A percentile compares a stretch with the other conserved stretches of the same genome.
Conservation (phyloP, 176 grass and related monocot genomes). For the Phragmites australis region DNA sequence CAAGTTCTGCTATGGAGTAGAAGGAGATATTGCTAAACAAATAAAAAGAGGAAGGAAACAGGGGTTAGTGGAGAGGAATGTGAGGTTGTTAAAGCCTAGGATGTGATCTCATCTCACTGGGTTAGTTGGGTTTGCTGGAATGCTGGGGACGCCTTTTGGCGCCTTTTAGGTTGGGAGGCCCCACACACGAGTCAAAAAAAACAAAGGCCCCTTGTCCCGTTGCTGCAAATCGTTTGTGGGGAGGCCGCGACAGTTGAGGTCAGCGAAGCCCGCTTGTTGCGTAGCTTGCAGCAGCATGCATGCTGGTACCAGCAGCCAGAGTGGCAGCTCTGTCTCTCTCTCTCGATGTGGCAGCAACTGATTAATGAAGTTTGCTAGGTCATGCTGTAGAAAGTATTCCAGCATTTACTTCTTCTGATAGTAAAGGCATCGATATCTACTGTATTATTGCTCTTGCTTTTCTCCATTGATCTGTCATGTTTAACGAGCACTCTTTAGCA, state of each 20-base stretch:
- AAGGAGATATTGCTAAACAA: constrained; percentile 44
- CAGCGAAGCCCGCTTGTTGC: constrained; percentile 4
- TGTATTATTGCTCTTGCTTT: no score
- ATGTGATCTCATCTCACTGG: neutral
- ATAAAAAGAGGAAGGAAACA: constrained; percentile 6
- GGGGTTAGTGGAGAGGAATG: constrained; percentile 46
- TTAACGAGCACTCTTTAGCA: no score
- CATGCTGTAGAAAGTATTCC: neutral
- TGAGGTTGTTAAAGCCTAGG: neutral
- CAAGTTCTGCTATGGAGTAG: neutral
- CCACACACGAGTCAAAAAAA: constrained; percentile 26
- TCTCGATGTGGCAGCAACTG: neutral
- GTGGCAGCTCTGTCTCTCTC: neutral
- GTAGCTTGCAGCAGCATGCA: neutral
- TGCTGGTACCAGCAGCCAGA: neutral
- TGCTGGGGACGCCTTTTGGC: constrained; percentile 15
- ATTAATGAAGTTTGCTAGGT: neutral
- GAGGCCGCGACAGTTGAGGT: neutral
- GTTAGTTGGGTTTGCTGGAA: constrained; percentile 13
- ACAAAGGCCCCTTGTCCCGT: constrained; percentile 23
- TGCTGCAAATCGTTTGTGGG: neutral
- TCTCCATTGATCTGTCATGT: no score
- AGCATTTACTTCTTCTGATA: neutral
- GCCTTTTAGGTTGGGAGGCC: constrained; percentile 41
- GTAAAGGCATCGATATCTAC: no score